These are phyloP conservation scores for Colletotrichum cordylinicola DNA, from an alignment of 2,329 filamentous ascomycete species.

Conservation along the genomic window DNA sequence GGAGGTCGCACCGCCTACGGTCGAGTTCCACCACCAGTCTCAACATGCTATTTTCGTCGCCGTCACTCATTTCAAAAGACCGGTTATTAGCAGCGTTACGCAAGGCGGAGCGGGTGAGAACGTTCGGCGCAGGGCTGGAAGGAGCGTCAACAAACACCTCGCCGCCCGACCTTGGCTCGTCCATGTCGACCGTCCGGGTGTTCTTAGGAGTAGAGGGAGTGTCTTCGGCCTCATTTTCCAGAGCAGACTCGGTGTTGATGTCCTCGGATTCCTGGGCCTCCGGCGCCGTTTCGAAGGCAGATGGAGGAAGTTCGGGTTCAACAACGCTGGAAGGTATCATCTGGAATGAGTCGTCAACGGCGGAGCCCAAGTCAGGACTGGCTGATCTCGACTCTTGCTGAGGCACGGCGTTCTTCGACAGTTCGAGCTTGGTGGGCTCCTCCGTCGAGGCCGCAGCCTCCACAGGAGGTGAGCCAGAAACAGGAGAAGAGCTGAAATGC, in stretches of 20 bases:
- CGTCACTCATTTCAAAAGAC: slow-evolving; percentile 48
- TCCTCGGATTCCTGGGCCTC: neutral
- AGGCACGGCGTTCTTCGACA: slow-evolving; percentile 6
- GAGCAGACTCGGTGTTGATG: neutral
- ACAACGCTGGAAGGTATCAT: slow-evolving; percentile 32
- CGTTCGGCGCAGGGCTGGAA: slow-evolving; percentile 43
- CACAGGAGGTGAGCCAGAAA: slow-evolving; percentile 54
- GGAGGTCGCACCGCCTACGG: slow-evolving; percentile 38
- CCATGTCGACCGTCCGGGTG: slow-evolving; percentile 24
- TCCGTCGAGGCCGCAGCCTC: slow-evolving; percentile 2
- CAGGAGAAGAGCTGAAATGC: slow-evolving; percentile 62
- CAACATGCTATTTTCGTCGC: slow-evolving; percentile 53
- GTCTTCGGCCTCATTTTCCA: neutral
- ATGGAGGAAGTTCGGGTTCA: slow-evolving; percentile 14
- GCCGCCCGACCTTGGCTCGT: slow-evolving; percentile 47
- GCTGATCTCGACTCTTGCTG: slow-evolving; percentile 15
- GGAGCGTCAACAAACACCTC: slow-evolving; percentile 58
- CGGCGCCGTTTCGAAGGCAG: neutral
- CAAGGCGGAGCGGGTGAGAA: slow-evolving; percentile 29
- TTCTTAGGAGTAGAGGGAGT: slow-evolving; percentile 19
- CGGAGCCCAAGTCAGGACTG: slow-evolving; percentile 3
- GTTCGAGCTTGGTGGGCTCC: slow-evolving; percentile 19
- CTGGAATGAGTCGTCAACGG: slow-evolving; percentile 19
- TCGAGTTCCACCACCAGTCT: slow-evolving; percentile 57
- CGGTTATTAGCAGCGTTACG: slow-evolving; percentile 22